Base-by-base conservation (phyloP, 306 rosid species). In the Cicer chorassanicum region DNA sequence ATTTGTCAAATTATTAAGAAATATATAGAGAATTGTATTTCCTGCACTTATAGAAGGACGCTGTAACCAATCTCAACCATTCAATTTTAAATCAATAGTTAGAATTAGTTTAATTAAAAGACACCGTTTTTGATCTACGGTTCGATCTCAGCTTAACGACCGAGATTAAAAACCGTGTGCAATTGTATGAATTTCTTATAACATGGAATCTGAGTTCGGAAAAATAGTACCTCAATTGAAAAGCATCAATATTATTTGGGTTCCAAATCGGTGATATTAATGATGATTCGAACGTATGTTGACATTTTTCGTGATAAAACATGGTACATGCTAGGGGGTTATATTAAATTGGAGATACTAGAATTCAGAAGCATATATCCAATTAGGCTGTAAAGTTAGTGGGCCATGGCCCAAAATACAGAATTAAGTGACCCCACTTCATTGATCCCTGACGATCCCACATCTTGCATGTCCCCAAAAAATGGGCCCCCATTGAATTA, bases 331-430 rank as follows among this genome's bases (percentile, higher is more conserved):
- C 81, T 81, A 77, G 76, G 65, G 81, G 40, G 76, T 59, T 83
- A 65, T 65, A 19, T 34, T 56, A 15, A 49, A 40, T 74, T 81
- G 67, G 72, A 74, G 80, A 82, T 69, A 54, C 82, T 65, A 70
- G 78, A 80, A 75, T 69, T 64, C 61, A 77, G 81, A 81, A 81
- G 80, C 76, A 70, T 79, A 78, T 84, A 78, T 84, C 78, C 74
- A 75, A 80, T 74, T 79, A 70, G 84, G 80, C 79, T 72, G 80
- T 71, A 61, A 60, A 72, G 76, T 73, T 64, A 45, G 89, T 78
- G 84, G 86, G 86, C 87, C 87, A 86, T 56, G 79, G 87, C 83
- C 87, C 88, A 80, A 75, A 43, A 48, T 4, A 56, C 61, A 75
- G 73, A 74, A 29, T 29, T 3, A 29, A 7, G 12, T n/a, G 82